These are phyloP conservation scores for Cryphonectria carpinicola DNA, from an alignment of 2,329 filamentous ascomycete species.

Conservation along the genomic window DNA sequence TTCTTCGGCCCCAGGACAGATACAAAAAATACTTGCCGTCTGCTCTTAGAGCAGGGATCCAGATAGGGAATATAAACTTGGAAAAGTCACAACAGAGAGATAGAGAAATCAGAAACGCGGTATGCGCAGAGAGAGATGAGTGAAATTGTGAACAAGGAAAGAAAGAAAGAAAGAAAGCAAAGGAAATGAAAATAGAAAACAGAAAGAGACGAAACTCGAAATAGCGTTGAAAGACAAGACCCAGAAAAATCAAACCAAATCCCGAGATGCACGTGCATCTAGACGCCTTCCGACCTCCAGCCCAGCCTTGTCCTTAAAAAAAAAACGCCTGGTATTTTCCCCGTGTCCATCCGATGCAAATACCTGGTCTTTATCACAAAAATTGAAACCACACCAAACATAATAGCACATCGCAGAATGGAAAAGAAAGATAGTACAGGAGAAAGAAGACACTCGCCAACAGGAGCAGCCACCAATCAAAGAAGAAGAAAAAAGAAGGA, in stretches of 20 bases:
- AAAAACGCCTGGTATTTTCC: conserved; percentile 41
- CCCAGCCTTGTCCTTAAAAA: conserved; percentile 25
- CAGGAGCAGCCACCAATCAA: conserved; percentile 13
- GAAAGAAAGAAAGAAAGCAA: background rate
- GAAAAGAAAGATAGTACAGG: background rate
- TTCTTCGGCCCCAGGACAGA: conserved; percentile 12
- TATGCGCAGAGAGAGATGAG: conserved; percentile 14
- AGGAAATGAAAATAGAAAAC: background rate
- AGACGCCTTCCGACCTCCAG: conserved; percentile 7
- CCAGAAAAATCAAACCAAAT: conserved; percentile 11
- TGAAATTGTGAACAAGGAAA: conserved; percentile 19
- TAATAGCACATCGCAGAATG: background rate
- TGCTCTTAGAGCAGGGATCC: conserved; percentile 20
- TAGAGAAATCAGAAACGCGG: background rate
- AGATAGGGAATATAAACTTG: background rate
- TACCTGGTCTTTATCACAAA: background rate
- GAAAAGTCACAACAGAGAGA: conserved; percentile 6
- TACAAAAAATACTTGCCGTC: conserved; percentile 10
- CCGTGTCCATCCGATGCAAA: conserved; percentile 29
- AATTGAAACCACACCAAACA: background rate
- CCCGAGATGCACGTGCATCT: conserved; percentile 13
- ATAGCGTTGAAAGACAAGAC: background rate
- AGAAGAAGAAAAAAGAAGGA: conserved; percentile 13
- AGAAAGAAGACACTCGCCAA: conserved; percentile 1
- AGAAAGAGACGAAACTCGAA: background rate